phyloP scores from a whole-genome alignment of 176 grass and related monocot species.

The Oryza meridionalis region DNA sequence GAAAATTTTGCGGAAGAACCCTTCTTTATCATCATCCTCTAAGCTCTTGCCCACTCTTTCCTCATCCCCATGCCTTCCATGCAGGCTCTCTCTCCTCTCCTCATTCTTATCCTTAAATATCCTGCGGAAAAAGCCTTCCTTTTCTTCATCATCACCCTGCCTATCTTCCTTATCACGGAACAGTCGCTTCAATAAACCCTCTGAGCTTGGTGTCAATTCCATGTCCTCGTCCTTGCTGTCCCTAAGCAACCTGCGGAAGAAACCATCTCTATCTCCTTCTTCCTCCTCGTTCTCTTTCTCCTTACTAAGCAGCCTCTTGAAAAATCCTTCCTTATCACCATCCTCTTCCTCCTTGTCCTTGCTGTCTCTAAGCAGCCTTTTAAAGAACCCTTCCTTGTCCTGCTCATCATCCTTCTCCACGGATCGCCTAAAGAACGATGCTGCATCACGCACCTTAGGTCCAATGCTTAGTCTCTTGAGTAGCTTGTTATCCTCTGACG shows the following conservation, averaged over 20 bases:
- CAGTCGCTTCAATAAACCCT: slow-evolving; percentile 69
- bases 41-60: slow-evolving; percentile 60
- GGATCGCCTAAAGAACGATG: slow-evolving; percentile 77
- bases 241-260: slow-evolving; percentile 59
- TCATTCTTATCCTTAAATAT: slow-evolving; percentile 98
- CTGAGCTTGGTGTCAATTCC: slow-evolving; percentile 64
- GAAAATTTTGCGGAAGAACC: slow-evolving; percentile 82
- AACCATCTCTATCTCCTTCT: slow-evolving; percentile 69
- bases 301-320: slow-evolving; percentile 74
- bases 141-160: slow-evolving; percentile 75
- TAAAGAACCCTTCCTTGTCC: slow-evolving; percentile 91
- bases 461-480: slow-evolving; percentile 87
- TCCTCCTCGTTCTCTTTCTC: slow-evolving; percentile 65
- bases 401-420: slow-evolving; percentile 85
- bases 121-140: slow-evolving; percentile 81
- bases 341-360: slow-evolving; percentile 81
- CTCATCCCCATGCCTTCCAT: slow-evolving; percentile 51
- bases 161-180: slow-evolving; percentile 74
- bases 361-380: slow-evolving; percentile 82
- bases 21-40: slow-evolving; percentile 82
- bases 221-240: slow-evolving; percentile 75
- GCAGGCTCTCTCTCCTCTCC: slow-evolving; percentile 63
- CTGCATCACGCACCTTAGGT: slow-evolving; percentile 76
- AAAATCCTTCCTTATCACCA: slow-evolving; percentile 80
- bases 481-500: slow-evolving; percentile 89